phyloP scores from a whole-genome alignment of 2,329 filamentous ascomycete genomes.

The Fusarium sp. region DNA sequence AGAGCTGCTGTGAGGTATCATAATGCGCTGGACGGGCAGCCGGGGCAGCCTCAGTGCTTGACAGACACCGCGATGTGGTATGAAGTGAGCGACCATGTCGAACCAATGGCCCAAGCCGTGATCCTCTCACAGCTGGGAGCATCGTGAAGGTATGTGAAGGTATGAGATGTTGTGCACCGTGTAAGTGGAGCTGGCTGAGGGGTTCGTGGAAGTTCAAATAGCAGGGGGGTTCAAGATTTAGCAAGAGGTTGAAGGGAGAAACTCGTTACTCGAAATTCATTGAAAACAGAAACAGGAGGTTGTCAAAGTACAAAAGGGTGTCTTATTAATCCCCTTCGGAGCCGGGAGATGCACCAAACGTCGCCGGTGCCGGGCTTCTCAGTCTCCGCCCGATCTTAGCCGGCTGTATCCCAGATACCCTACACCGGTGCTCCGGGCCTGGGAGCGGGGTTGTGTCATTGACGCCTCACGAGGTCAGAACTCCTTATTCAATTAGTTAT shows the following conservation, averaged over 20 bases:
- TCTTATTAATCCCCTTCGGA: constrained; percentile 31
- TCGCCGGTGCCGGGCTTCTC: constrained; percentile 40
- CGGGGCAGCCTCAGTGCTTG: constrained; percentile 40
- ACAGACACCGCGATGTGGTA: constrained; percentile 27
- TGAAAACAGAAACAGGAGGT: neutral
- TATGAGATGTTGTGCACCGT: neutral
- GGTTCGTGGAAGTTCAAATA: neutral
- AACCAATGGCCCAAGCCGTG: constrained; percentile 24
- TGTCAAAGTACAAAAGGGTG: neutral
- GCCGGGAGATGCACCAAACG: constrained; percentile 28
- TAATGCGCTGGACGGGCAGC: constrained; percentile 38
- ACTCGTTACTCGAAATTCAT: neutral
- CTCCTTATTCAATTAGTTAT: constrained; percentile 4
- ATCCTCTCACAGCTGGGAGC: constrained; percentile 33
- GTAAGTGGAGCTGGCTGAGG: constrained; percentile 7
- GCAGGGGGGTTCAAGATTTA: neutral
- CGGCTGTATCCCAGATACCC: constrained; percentile 40
- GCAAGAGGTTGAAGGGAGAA: neutral
- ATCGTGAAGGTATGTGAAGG: constrained; percentile 15
- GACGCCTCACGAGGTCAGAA: constrained; percentile 12
- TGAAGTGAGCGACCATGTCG: constrained; percentile 29
- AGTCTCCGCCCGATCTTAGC: constrained; percentile 38
- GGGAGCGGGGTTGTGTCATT: constrained; percentile 27
- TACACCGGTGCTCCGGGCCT: constrained; percentile 25
- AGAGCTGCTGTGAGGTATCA: constrained; percentile 35